phyloP scores from a whole-genome alignment of 169 alveolate species.

The Plasmodium vivax region DNA sequence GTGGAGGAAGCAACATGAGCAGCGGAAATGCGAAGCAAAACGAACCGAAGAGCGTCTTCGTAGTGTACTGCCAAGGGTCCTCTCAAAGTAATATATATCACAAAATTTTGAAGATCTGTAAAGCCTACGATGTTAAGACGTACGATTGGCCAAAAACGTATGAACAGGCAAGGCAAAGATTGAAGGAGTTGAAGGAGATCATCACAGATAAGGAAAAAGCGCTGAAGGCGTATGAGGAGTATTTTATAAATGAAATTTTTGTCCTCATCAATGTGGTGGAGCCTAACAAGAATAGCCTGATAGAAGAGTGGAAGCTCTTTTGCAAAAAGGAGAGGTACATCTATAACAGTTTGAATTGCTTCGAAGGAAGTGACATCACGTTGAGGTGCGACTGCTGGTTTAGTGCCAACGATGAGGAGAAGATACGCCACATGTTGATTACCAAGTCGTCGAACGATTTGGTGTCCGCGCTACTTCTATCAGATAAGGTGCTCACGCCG shows the following conservation, averaged over 20 bases:
- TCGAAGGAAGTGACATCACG: constrained; percentile 93
- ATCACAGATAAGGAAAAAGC: constrained; percentile 92
- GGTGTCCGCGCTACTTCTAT: constrained; percentile 88
- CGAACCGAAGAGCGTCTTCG: constrained; percentile 91
- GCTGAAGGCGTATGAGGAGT: constrained; percentile 90
- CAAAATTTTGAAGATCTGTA: constrained; percentile 93
- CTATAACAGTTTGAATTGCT: constrained; percentile 92
- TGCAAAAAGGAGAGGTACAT: constrained; percentile 95
- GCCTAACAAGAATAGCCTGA: constrained; percentile 90
- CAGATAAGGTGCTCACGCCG: constrained; percentile 83
- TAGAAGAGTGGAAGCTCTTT: constrained; percentile 95
- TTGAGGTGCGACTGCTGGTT: constrained; percentile 98
- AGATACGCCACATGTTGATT: constrained; percentile 85
- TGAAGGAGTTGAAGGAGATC: constrained; percentile 82
- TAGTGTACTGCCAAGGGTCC: constrained; percentile 93
- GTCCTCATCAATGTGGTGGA: constrained; percentile 87
- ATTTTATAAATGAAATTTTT: constrained; percentile 88
- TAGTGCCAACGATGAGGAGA: constrained; percentile 92
- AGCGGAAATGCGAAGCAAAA: constrained; percentile 61
- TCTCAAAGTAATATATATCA: constrained; percentile 88
- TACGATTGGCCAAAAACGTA: constrained; percentile 90
- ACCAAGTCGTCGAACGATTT: constrained; percentile 83
- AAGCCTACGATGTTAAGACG: constrained; percentile 90
- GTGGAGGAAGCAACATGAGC: neutral
- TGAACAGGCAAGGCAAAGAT: constrained; percentile 80